Evolutionary conservation across 1,284 basidiomycete genomes (phyloP).

Genomic region (Sanguinoderma infundibulare): DNA sequence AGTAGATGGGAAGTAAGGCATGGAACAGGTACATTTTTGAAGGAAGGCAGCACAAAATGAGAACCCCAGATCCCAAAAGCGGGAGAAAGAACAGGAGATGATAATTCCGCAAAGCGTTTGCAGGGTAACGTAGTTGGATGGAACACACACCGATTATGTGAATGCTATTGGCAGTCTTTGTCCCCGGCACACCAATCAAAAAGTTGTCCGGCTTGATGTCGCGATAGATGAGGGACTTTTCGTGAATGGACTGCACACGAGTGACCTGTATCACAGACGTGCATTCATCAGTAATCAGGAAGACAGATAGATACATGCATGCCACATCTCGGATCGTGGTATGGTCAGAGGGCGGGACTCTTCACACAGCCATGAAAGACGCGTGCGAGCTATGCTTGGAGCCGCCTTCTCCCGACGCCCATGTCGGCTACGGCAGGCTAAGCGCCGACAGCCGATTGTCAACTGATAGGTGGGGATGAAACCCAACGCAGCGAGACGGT

Average conservation of each 20-base stretch:
- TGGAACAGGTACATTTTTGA: neutral
- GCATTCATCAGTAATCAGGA: neutral
- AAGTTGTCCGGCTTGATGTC: constrained; percentile 99
- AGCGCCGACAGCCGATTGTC: constrained; percentile 18
- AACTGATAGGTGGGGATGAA: constrained; percentile 16
- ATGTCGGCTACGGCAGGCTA: constrained; percentile 13
- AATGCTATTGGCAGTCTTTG: constrained; percentile 88
- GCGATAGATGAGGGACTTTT: constrained; percentile 98
- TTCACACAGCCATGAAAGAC: neutral
- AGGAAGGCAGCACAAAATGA: neutral
- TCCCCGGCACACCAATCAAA: constrained; percentile 92
- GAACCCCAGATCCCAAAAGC: neutral
- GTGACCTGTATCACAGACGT: constrained; percentile 69
- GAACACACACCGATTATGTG: constrained; percentile 82
- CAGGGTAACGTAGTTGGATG: too few species aligned
- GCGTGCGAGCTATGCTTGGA: neutral
- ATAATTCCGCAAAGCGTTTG: neutral
- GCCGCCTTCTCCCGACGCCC: constrained; percentile 4
- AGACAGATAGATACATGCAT: neutral
- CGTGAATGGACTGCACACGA: constrained; percentile 96
- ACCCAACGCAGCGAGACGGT: constrained; percentile 12
- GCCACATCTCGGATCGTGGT: too few species aligned
- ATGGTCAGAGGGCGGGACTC: neutral
- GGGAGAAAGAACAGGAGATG: neutral
- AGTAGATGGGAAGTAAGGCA: neutral